Conservation (phyloP, 2,329 filamentous ascomycete species). For the Penicillium sp. region DNA sequence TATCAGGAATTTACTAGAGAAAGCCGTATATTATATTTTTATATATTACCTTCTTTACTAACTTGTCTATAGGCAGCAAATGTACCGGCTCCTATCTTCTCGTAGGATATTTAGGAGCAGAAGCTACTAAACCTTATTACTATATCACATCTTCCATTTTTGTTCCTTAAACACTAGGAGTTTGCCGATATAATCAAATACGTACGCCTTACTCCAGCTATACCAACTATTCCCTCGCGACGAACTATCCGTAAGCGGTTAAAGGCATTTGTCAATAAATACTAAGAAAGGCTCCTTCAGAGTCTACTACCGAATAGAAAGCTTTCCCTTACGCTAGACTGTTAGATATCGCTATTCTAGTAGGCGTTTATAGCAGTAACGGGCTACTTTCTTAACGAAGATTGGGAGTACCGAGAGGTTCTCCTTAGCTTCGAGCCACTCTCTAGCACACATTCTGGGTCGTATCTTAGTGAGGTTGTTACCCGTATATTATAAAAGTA, state of each 20-base stretch:
- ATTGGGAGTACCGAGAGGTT: neutral
- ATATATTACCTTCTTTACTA: neutral
- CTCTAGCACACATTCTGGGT: neutral
- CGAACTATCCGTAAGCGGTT: neutral
- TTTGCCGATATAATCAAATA: too few relatives aligned
- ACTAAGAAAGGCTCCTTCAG: neutral
- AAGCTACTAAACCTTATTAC: too few relatives aligned
- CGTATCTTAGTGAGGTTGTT: neutral
- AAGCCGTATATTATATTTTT: neutral
- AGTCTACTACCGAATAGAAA: neutral
- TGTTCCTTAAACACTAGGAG: too few relatives aligned
- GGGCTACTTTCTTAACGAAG: neutral
- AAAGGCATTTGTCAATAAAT: neutral
- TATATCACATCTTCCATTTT: too few relatives aligned
- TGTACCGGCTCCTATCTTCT: neutral
- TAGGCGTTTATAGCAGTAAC: neutral
- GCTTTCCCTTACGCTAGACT: neutral
- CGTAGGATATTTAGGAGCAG: too few relatives aligned
- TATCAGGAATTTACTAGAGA: neutral
- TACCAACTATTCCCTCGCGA: neutral
- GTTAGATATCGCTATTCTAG: neutral
- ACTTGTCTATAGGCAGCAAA: neutral
- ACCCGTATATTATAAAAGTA: neutral
- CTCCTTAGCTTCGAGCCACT: neutral
- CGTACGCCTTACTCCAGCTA: neutral